Base-by-base conservation (phyloP, 2,329 filamentous ascomycete genomes). In the Cordyceps cicadae region DNA sequence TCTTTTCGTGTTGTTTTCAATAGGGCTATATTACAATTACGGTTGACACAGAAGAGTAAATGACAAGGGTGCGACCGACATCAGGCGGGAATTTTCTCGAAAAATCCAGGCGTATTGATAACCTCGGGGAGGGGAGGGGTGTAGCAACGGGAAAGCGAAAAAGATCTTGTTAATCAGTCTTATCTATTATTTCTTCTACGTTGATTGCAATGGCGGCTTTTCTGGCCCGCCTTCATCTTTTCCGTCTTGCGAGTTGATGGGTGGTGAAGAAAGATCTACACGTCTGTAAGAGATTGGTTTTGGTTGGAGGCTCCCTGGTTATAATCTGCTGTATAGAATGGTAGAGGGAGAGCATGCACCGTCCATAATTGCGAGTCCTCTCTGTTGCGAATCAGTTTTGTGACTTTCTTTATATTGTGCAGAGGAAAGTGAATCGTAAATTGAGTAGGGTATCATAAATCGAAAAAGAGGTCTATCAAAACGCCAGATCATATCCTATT, bases 371-470 rank as follows among this genome's bases (percentile, higher is more conserved):
- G 3, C 29, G 29, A 29, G 29, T 29, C 29, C 6, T 7, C 1
- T 5, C 29, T 29, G 6, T 7, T 46, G 3, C 32, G 9, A 43
- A 45, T 32, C 29, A 29, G 19, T 12, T 12, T 12, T 15, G 51
- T 54, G 32, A 29, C 15, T 26, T 54, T 14, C 15, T 26, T 54
- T 14, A 32, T 51, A 1, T 37, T 54, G n/a, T 21, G n/a, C 4
- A 24, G 45, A 26, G 45, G 3, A 21, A 5, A 26, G 14, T 3
- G 3, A 24, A 21, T 26, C 34, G 45, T 52, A 51, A 51, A 58
- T 41, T 58, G 55, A 57, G 59, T 57, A 55, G 59, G 59, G 59
- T 61, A 61, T 61, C 59, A 61, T 61, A 21, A 29, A 46, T 56
- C 26, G 12, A 56, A 55, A 12, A 48, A 14, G 32, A 61, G 32